A percentile compares a stretch with the other conserved stretches of the same genome.
Evolutionary conservation across 2,329 filamentous ascomycete species (phyloP).

Genomic region (Onygena corvina): DNA sequence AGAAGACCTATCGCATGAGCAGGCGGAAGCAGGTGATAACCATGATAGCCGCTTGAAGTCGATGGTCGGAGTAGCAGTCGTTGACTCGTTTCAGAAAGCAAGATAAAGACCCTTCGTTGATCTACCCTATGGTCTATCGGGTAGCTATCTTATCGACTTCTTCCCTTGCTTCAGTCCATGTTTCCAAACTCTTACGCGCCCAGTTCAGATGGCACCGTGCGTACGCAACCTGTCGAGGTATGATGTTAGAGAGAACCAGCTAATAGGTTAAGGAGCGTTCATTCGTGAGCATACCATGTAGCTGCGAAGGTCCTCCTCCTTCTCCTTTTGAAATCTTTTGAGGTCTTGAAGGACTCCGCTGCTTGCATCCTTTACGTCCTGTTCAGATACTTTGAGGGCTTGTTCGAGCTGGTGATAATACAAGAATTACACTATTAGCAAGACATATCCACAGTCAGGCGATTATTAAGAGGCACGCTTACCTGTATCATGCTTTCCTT

Average conservation of each 20-base stretch:
- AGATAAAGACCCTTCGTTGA: background rate
- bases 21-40: too few relatives aligned
- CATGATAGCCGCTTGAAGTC: too few relatives aligned
- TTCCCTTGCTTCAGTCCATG: conserved; percentile 79
- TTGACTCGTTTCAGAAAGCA: too few relatives aligned
- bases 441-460: too few relatives aligned
- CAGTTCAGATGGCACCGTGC: conserved; percentile 88
- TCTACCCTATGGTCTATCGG: conserved; percentile 16
- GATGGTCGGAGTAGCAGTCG: too few relatives aligned
- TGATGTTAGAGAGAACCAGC: too few relatives aligned
- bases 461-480: too few relatives aligned
- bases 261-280: conserved; percentile 8
- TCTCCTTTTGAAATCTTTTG: conserved; percentile 85
- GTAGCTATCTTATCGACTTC: conserved; percentile 75
- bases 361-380: conserved; percentile 89
- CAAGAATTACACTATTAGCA: background rate
- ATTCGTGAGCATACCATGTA: conserved; percentile 67
- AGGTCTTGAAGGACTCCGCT: conserved; percentile 77
- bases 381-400: conserved; percentile 73
- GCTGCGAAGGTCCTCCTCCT: conserved; percentile 81
- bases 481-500: conserved; percentile 64
- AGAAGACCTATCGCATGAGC: too few relatives aligned
- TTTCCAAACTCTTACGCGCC: conserved; percentile 81
- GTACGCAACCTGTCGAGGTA: conserved; percentile 86
- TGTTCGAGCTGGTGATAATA: conserved; percentile 67